Conservation (phyloP, 768 basidiomycete genomes). For the Chalciporus pseudorubinellus region DNA sequence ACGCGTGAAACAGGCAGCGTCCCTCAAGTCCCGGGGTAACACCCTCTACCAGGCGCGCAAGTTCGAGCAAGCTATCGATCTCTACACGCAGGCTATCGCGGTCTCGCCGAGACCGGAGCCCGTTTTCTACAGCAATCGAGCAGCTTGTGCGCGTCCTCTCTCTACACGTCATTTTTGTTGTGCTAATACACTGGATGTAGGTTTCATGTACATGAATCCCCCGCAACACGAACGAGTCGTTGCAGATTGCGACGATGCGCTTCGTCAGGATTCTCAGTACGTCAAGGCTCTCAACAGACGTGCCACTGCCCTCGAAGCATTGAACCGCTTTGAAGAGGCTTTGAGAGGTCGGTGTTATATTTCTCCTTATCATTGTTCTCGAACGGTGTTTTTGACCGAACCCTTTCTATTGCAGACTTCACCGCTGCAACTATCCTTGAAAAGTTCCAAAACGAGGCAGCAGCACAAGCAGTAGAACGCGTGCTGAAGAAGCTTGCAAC, state of each 20-base stretch:
- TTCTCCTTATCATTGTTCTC: not conserved
- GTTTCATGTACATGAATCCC: slow-evolving; percentile 89
- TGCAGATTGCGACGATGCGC: slow-evolving; percentile 84
- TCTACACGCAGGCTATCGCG: slow-evolving; percentile 74
- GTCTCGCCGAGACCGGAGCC: slow-evolving; percentile 79
- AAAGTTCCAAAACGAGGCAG: slow-evolving; percentile 80
- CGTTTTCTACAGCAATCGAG: slow-evolving; percentile 95
- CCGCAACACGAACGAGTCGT: slow-evolving; percentile 82
- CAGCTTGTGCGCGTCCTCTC: slow-evolving; percentile 66
- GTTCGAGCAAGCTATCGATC: slow-evolving; percentile 56
- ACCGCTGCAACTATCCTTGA: slow-evolving; percentile 96
- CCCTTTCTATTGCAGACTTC: slow-evolving; percentile 57
- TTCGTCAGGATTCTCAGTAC: slow-evolving; percentile 79
- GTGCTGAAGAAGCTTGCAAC: slow-evolving; percentile 81
- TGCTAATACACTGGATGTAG: slow-evolving; percentile 34
- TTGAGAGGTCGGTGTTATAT: slow-evolving; percentile 58
- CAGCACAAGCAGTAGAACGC: slow-evolving; percentile 84
- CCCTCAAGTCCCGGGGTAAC: slow-evolving; percentile 73
- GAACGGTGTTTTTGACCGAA: not conserved
- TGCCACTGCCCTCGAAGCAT: slow-evolving; percentile 77
- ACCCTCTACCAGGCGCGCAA: slow-evolving; percentile 61
- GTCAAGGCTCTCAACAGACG: slow-evolving; percentile 91
- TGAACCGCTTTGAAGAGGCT: slow-evolving; percentile 72
- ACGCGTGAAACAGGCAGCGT: slow-evolving; percentile 56
- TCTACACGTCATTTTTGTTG: not conserved